Evolutionary conservation across 192 early-diverging fungal species (phyloP).

Genomic region (Backusella tuberculispora): DNA sequence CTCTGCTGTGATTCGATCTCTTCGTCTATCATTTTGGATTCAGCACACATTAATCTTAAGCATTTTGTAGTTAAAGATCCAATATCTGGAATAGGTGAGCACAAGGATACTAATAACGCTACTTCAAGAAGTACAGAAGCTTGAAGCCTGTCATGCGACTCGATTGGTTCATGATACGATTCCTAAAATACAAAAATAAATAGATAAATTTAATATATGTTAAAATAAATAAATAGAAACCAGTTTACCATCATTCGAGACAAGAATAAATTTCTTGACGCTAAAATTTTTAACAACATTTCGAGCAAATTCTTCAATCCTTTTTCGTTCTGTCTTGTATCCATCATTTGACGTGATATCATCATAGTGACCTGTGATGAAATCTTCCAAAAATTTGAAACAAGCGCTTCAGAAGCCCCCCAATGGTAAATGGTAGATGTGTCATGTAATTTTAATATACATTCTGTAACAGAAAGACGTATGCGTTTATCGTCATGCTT

Average conservation of each 20-base stretch:
- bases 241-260: conserved; percentile 40
- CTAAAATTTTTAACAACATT: conserved; percentile 63
- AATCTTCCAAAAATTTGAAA: conserved; percentile 76
- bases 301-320: conserved; percentile 59
- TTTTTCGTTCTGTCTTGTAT: conserved; percentile 64
- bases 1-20: background rate
- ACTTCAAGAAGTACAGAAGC: conserved; percentile 69
- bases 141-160: conserved; percentile 60
- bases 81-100: conserved; percentile 66
- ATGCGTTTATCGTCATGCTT: conserved; percentile 20
- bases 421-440: conserved; percentile 70
- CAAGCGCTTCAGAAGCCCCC: conserved; percentile 66
- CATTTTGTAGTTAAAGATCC: conserved; percentile 56
- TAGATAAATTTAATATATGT: background rate
- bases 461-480: conserved; percentile 53
- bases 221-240: background rate
- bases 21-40: conserved; percentile 65
- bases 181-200: conserved; percentile 32
- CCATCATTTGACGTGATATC: conserved; percentile 70
- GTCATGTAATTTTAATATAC: conserved; percentile 72
- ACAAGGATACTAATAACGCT: conserved; percentile 70
- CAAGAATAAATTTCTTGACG: conserved; percentile 56
- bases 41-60: conserved; percentile 67
- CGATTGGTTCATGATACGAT: conserved; percentile 45
- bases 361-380: conserved; percentile 41